Conservation (phyloP, 441 rosid genomes). For the Rhodomyrtus psidioides region DNA sequence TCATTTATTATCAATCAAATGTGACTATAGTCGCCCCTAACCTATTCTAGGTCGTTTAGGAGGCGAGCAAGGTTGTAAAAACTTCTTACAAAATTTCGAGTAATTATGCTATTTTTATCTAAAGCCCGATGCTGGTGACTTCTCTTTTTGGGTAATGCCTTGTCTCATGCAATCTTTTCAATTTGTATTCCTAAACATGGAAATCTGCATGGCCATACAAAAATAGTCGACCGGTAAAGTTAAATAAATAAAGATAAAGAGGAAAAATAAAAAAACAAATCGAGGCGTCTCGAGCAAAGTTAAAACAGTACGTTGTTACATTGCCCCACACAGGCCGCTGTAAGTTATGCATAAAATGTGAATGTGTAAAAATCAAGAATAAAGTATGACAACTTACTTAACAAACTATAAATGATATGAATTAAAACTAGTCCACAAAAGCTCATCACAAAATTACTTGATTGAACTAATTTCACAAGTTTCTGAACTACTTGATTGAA, state of each 20-base stretch:
- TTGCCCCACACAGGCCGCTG: accelerated
- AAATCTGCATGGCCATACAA: neutral
- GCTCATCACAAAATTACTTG: too few species aligned
- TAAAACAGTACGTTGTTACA: neutral
- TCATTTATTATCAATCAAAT: neutral
- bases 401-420: neutral
- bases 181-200: neutral
- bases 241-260: neutral
- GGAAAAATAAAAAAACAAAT: neutral
- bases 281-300: neutral
- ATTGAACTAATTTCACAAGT: too few species aligned
- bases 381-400: neutral
- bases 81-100: accelerated
- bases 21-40: neutral
- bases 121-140: accelerated
- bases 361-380: accelerated
- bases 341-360: neutral
- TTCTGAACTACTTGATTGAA: accelerated
- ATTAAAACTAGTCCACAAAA: neutral
- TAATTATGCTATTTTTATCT: neutral
- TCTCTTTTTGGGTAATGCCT: neutral
- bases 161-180: accelerated
- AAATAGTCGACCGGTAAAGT: accelerated
- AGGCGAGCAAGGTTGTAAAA: neutral
- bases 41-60: neutral